A percentile compares a stretch with the other conserved stretches of the same genome.
Conservation (phyloP, 106 monocot genomes). For the Dendrobium catenatum region DNA sequence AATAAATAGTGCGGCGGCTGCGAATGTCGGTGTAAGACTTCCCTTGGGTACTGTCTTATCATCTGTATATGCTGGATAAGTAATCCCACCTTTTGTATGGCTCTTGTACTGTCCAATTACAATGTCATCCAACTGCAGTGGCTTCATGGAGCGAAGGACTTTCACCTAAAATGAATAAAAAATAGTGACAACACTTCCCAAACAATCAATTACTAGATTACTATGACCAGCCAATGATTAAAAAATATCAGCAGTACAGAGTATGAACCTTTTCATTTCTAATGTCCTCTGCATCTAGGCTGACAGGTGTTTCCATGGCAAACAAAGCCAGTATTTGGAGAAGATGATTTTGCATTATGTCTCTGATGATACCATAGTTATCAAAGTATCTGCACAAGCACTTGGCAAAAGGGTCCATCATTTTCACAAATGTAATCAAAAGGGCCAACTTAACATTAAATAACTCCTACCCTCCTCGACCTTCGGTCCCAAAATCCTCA, state of each 20-base stretch:
- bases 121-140: constrained; percentile 65
- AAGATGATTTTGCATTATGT: constrained; percentile 98
- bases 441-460: not conserved
- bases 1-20: constrained; percentile 85
- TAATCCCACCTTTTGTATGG: constrained; percentile 63
- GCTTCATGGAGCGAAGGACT: constrained; percentile 82
- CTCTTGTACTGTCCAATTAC: constrained; percentile 85
- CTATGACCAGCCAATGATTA: not conserved
- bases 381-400: constrained; percentile 66
- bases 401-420: not conserved
- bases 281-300: constrained; percentile 88
- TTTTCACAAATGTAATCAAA: not conserved
- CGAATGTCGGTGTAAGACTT: constrained; percentile 89
- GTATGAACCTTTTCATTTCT: constrained; percentile 80
- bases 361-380: constrained; percentile 85
- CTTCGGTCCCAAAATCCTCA: constrained; percentile 97
- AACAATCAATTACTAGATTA: not conserved
- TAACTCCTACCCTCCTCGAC: constrained; percentile 76
- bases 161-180: constrained; percentile 54
- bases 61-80: constrained; percentile 64
- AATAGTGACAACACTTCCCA: not conserved
- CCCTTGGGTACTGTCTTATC: constrained; percentile 71
- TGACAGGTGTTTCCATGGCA: constrained; percentile 97
- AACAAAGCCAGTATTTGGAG: constrained; percentile 94
- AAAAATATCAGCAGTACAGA: not conserved